These are phyloP conservation scores for Drechslera avenae DNA, from an alignment of 2,329 filamentous ascomycete genomes.

Conservation along the genomic window DNA sequence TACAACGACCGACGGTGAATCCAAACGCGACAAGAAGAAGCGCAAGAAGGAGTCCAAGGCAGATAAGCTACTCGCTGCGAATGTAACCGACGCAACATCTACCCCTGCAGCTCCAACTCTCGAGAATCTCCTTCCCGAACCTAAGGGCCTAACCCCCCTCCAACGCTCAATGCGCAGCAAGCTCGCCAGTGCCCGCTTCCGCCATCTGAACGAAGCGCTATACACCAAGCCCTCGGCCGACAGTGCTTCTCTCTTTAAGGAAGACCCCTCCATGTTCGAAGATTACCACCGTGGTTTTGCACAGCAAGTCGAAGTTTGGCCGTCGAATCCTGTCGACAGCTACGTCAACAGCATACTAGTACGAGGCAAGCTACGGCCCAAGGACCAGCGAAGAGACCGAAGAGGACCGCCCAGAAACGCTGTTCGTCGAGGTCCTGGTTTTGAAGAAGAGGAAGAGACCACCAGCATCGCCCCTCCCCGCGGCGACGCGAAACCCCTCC, in stretches of 20 bases:
- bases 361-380: constrained; percentile 63
- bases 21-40: constrained; percentile 32
- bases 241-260: constrained; percentile 80
- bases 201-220: constrained; percentile 93
- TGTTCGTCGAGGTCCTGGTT: constrained; percentile 18
- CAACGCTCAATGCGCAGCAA: constrained; percentile 95
- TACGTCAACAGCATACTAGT: constrained; percentile 75
- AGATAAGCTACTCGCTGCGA: constrained; percentile 9
- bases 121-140: constrained; percentile 42
- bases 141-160: constrained; percentile 79
- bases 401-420: constrained; percentile 45
- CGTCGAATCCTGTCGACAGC: constrained; percentile 90
- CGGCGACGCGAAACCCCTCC: constrained; percentile 59
- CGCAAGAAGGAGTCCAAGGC: constrained; percentile 16
- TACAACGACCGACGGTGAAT: constrained; percentile 22
- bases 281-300: constrained; percentile 98
- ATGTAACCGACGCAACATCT: constrained; percentile 14
- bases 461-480: constrained; percentile 14
- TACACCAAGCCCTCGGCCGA: constrained; percentile 89
- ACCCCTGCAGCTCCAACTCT: constrained; percentile 4
- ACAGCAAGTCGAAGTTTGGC: constrained; percentile 94
- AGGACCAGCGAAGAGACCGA: constrained; percentile 48
- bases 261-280: constrained; percentile 89
- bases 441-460: constrained; percentile 14
- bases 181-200: constrained; percentile 92